Conservation (phyloP, 2,329 filamentous ascomycete genomes). For the Hawksworthiomyces lignivorus region DNA sequence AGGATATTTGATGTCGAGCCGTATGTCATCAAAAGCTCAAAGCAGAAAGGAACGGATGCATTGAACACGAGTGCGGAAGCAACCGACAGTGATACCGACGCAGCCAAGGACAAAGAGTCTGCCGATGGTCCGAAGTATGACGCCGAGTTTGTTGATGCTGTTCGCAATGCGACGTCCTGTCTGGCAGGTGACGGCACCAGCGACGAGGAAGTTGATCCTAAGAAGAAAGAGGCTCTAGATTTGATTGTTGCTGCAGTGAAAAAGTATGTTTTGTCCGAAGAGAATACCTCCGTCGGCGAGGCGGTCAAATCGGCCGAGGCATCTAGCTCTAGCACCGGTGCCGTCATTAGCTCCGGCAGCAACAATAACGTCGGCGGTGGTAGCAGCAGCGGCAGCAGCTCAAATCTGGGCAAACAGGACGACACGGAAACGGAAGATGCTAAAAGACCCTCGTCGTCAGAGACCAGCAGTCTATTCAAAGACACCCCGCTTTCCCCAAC, state of each 20-base stretch:
- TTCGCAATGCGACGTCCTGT: conserved; percentile 35
- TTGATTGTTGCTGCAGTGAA: conserved; percentile 32
- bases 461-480: conserved; percentile 18
- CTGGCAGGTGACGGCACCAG: conserved; percentile 22
- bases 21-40: conserved; percentile 26
- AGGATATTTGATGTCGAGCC: conserved; percentile 46
- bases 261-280: not conserved
- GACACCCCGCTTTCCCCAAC: conserved; percentile 7
- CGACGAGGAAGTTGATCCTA: too few species aligned
- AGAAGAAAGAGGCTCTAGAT: conserved; percentile 42
- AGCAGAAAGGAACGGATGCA: conserved; percentile 12
- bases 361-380: not conserved
- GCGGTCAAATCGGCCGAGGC: not conserved
- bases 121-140: conserved; percentile 16
- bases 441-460: not conserved
- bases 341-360: too few species aligned
- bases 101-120: conserved; percentile 19
- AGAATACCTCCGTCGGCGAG: not conserved
- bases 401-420: not conserved
- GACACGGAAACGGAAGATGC: not conserved
- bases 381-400: not conserved
- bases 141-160: conserved; percentile 27
- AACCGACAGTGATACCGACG: not conserved
- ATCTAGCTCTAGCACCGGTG: too few species aligned
- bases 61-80: too few species aligned